phyloP scores from a whole-genome alignment of 345 rosid species.

The Populus pruinosa region DNA sequence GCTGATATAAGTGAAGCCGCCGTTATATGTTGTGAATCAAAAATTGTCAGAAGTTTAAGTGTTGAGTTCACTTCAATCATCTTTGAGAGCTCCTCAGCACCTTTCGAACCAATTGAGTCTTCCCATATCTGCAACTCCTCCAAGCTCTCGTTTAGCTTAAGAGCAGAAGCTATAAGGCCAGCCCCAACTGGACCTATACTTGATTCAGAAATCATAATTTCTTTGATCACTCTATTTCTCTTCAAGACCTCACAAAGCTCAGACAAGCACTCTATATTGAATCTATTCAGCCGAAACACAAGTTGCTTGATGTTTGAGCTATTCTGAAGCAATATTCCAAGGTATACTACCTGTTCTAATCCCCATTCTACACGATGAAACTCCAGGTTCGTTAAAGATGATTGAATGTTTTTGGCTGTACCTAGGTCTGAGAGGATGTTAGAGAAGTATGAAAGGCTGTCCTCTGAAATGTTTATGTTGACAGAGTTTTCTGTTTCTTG shows the following conservation, averaged over 20 bases:
- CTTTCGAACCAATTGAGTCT: constrained; percentile 84
- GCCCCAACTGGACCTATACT: constrained; percentile 58
- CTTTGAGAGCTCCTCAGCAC: constrained; percentile 87
- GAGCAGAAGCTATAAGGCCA: constrained; percentile 57
- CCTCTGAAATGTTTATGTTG: constrained; percentile 51
- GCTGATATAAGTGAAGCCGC: constrained; percentile 88
- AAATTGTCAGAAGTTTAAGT: constrained; percentile 65
- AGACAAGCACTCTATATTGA: constrained; percentile 45
- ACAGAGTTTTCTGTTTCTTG: constrained; percentile 63
- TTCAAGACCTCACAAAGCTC: constrained; percentile 55
- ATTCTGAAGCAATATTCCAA: constrained; percentile 55
- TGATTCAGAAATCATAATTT: constrained; percentile 57
- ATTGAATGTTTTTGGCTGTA: constrained; percentile 35
- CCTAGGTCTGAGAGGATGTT: constrained; percentile 51
- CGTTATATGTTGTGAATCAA: constrained; percentile 61
- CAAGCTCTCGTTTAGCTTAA: constrained; percentile 59
- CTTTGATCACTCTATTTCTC: constrained; percentile 57
- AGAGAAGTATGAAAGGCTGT: constrained; percentile 38
- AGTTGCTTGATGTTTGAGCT: constrained; percentile 57
- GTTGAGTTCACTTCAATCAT: constrained; percentile 89
- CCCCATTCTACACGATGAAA: constrained; percentile 70
- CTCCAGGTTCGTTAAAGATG: constrained; percentile 57
- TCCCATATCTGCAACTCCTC: constrained; percentile 97
- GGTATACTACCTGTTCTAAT: constrained; percentile 41
- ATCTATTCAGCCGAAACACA: constrained; percentile 53